Percentiles rank a stretch among this genome's conserved stretches.
Evolutionary conservation across 352 stramenopile genomes (phyloP).

Genomic region (Aphanomyces cochlioides): DNA sequence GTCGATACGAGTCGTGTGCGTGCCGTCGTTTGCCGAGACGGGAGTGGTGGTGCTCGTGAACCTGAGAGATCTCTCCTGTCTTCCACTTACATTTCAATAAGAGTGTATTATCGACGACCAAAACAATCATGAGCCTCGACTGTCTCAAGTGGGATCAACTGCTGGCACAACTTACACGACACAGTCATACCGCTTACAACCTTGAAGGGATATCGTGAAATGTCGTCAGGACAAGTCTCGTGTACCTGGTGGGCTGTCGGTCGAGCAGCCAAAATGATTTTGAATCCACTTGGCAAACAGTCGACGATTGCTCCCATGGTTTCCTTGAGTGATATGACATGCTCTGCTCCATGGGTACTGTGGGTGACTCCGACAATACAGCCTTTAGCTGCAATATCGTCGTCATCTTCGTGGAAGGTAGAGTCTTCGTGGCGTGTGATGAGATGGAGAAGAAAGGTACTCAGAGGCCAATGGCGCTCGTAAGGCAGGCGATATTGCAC

Average conservation of each 20-base stretch:
- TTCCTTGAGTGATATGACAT: background rate
- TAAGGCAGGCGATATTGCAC: constrained; percentile 24
- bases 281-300: background rate
- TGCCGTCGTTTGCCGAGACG: constrained; percentile 88
- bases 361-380: background rate
- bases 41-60: constrained; percentile 90
- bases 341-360: background rate
- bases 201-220: background rate
- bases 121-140: constrained; percentile 22
- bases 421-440: constrained; percentile 14
- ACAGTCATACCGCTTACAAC: constrained; percentile 2
- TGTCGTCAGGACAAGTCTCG: too few relatives aligned
- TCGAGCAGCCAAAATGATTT: background rate
- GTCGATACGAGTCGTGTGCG: constrained; percentile 75
- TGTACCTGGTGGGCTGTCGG: background rate
- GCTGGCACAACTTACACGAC: constrained; percentile 20
- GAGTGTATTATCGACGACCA: background rate
- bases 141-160: constrained; percentile 4
- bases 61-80: constrained; percentile 71
- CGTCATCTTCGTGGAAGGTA: too few relatives aligned
- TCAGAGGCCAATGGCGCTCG: constrained; percentile 6
- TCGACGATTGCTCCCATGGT: background rate
- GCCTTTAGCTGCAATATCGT: too few relatives aligned
- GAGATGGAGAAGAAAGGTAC: background rate
- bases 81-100: constrained; percentile 51